Evolutionary conservation across 2,329 filamentous ascomycete genomes (phyloP), one percentile per base, ranked within the genome.

Genomic region (Fusarium xyrophilum): DNA sequence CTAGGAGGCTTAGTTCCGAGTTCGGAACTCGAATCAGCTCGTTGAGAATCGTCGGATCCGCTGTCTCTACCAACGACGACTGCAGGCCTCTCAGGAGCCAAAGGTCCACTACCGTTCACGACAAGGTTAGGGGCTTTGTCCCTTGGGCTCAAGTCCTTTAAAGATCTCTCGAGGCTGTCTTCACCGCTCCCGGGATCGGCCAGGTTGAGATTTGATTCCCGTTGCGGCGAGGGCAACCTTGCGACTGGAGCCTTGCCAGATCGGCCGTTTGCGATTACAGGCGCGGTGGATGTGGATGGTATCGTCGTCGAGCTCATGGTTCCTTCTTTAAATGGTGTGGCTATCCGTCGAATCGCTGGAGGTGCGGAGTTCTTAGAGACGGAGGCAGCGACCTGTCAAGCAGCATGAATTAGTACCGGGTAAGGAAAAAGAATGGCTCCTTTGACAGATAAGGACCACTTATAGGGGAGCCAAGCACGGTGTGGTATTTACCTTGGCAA

Each of bases 1-100:
- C 93, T 97, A 36, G 93, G 91, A 53, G 93, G 92, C 79, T 97
- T 97, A 5, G 90, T 93, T 39, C 84, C 88, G 30, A 89, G 79
- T 58, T 90, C 88, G 6, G 88, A 90, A 71, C 81, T 86, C 5
- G 88, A 90, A 75, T 90, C 88, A 42, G 86, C 85, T 74, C 83
- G 83, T 68, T 85, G 85, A 17, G 86, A 88, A 48, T 86, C 85
- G 63, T 88, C 85, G 4, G 85, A 87, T 30, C 80, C 80, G 43
- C 79, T 83, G 57, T 84, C 82, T 67, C 79, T 80, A 59, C 76
- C 79, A 51, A 73, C 69, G 17, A 73, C 68, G 40, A 74, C 76
- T 23, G 63, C 63, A 38, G 78, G 76, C 47, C 78, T 75, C 32
- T 82, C 82, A 8, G 78, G 75, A 28, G 78, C 72, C 35, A 79